Conservation (phyloP, 129 eudicot genomes). For the Cynara cardunculus region DNA sequence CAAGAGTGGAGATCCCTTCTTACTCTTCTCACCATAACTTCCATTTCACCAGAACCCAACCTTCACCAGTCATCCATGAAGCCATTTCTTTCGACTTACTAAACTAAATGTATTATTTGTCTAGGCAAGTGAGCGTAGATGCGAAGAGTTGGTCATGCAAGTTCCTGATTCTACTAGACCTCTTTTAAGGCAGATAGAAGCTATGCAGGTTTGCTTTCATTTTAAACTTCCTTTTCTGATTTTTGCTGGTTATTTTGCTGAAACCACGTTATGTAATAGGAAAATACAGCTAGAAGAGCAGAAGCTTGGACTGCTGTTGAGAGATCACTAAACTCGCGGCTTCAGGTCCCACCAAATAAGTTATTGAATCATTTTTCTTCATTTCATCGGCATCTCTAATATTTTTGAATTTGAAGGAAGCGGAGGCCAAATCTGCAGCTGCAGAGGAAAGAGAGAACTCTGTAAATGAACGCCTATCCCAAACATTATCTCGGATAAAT, state of each 20-base stretch:
- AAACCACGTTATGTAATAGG: constrained; percentile 38
- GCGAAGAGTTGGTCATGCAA: constrained; percentile 92
- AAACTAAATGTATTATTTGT: constrained; percentile 3
- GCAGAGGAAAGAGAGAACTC: constrained; percentile 93
- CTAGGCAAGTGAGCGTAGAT: constrained; percentile 92
- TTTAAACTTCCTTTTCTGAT: not conserved
- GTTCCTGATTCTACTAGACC: constrained; percentile 99
- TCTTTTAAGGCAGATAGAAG: constrained; percentile 91
- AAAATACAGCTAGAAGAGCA: constrained; percentile 73
- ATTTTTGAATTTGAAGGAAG: constrained; percentile 56
- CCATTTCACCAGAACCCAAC: too few relatives aligned
- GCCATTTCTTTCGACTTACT: constrained; percentile 7
- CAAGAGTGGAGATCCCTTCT: too few relatives aligned
- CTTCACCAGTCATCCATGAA: constrained; percentile 9
- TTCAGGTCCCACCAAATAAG: constrained; percentile 53
- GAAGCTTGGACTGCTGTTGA: constrained; percentile 97
- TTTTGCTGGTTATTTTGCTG: not conserved
- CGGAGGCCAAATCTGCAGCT: constrained; percentile 87
- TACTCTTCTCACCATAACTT: too few relatives aligned
- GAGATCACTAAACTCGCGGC: constrained; percentile 75
- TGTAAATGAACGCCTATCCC: constrained; percentile 76
- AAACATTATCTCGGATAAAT: constrained; percentile 78
- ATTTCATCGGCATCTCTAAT: constrained; percentile 10
- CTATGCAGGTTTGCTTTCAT: constrained; percentile 64
- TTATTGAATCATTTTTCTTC: not conserved